Percentiles rank a stretch among this genome's conserved stretches.
Conservation (phyloP, 306 rosid genomes). For the Prunus kanzakura region DNA sequence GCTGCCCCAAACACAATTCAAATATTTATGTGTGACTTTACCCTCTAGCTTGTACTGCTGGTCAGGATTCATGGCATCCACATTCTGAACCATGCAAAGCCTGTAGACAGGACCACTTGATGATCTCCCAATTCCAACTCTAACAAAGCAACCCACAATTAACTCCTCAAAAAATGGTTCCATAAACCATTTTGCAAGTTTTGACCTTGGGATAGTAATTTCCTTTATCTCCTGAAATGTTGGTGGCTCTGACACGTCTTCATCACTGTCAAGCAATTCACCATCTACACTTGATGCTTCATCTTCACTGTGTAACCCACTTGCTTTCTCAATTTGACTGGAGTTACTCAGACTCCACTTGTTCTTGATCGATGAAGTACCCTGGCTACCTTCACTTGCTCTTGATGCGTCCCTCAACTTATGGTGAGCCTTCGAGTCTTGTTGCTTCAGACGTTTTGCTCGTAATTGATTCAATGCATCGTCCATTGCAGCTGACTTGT, state of each 20-base stretch:
- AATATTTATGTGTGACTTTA: slow-evolving; percentile 47
- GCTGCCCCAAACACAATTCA: slow-evolving; percentile 59
- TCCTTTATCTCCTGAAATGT: slow-evolving; percentile 49
- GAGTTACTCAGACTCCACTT: slow-evolving; percentile 41
- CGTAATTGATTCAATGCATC: slow-evolving; percentile 47
- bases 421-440: slow-evolving; percentile 21
- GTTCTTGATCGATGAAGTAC: slow-evolving; percentile 11
- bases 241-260: slow-evolving; percentile 42
- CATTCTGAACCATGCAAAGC: slow-evolving; percentile 51
- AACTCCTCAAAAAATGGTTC: slow-evolving; percentile 70
- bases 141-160: slow-evolving; percentile 63
- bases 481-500: slow-evolving; percentile 44
- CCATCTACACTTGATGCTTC: slow-evolving; percentile 35
- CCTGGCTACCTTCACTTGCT: slow-evolving; percentile 24
- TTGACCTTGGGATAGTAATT: slow-evolving; percentile 56
- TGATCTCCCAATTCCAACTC: slow-evolving; percentile 56
- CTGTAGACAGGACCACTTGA: slow-evolving; percentile 48
- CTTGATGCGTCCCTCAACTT: slow-evolving; percentile 11
- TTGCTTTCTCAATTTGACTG: slow-evolving; percentile 37
- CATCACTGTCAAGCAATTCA: slow-evolving; percentile 41
- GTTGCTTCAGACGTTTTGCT: slow-evolving; percentile 53
- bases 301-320: slow-evolving; percentile 42
- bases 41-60: slow-evolving; percentile 49
- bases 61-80: slow-evolving; percentile 37
- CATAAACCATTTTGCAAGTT: slow-evolving; percentile 56